Evolutionary conservation across 352 stramenopile species (phyloP), one percentile per base, ranked within the genome.

Genomic region (Hyaloperonospora brassicae): DNA sequence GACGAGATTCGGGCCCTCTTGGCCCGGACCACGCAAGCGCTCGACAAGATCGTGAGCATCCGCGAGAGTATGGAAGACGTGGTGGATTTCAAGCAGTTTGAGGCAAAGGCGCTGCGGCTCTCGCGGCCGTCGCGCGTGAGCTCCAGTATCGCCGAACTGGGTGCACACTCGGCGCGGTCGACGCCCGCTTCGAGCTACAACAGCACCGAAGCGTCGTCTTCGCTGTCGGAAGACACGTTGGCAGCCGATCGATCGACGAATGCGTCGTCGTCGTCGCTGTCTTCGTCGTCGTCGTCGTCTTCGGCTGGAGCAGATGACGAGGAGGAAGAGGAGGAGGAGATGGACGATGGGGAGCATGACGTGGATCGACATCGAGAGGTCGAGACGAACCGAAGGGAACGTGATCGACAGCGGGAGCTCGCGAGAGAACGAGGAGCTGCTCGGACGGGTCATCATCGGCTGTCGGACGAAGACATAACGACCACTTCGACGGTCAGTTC

Each of bases 11-110:
- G 77, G 52, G 76, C 78, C 27, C 56, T 91, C 41, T 59, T 91
- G 44, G 62, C 73, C 50, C 78, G 79, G 34, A 91, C 81, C 14
- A 87, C 68, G 17, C 63, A 57, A 24, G 81, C 81, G 27, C 71
- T 91, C 51, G 75, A 89, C 64, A 86, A 86, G 48, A 91, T 91
- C 57, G 81, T 91, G 58, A 78, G 70, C 51, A 91, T 91, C 50
- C 78, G 81, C 46, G 76, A 91, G 62, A 89, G 78, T 35, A 89
- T 91, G 81, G 81, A 91, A 61, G 66, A 73, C 17, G 60, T 87
- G 14, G 79, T 91, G 27, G 81, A 91, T 57, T 91, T 91, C 47
- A 77, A 79, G 51, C 78, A 91, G 57, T 91, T 89, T 54, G 70
- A 84, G 47, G 84, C 73, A 54, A 64, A 68, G 24, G 24, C 61